These are phyloP conservation scores for Neonectria magnoliae DNA, from an alignment of 2,329 filamentous ascomycete genomes.

Conservation along the genomic window DNA sequence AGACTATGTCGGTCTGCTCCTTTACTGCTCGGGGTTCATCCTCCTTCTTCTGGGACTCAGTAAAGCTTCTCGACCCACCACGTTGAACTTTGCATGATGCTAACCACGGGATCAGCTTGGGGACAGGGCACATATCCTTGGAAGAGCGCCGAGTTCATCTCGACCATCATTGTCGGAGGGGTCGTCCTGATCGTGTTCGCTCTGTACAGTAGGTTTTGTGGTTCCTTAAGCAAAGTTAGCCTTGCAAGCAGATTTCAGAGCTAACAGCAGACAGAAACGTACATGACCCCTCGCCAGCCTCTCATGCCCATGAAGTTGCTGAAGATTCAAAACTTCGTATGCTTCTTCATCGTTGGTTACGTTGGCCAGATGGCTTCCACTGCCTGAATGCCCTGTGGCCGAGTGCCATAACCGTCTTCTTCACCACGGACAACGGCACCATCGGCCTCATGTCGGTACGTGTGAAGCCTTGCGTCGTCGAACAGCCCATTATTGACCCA, in stretches of 20 bases:
- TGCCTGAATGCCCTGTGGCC: conserved; percentile 1
- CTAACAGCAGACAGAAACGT: not conserved
- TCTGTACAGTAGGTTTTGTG: not conserved
- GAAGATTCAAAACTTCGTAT: not conserved
- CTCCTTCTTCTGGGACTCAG: not conserved
- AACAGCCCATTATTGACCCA: no score
- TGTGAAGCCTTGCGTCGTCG: not conserved
- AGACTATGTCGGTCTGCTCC: not conserved
- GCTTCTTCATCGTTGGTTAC: not conserved
- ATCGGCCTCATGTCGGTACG: conserved; percentile 1
- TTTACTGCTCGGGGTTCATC: not conserved
- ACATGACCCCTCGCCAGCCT: not conserved
- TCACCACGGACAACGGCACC: not conserved
- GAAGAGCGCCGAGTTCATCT: not conserved
- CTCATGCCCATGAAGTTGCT: not conserved
- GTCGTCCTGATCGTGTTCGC: not conserved
- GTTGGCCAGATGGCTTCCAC: conserved; percentile 1
- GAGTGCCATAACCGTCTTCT: not conserved
- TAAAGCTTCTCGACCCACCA: not conserved
- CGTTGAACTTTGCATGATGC: not conserved
- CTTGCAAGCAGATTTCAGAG: not conserved
- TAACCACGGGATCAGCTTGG: not conserved
- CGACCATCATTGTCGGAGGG: not conserved
- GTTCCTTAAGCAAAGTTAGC: not conserved
- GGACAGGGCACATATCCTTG: not conserved